phyloP scores from a whole-genome alignment of 768 basidiomycete species.

The Mycena latifolia region DNA sequence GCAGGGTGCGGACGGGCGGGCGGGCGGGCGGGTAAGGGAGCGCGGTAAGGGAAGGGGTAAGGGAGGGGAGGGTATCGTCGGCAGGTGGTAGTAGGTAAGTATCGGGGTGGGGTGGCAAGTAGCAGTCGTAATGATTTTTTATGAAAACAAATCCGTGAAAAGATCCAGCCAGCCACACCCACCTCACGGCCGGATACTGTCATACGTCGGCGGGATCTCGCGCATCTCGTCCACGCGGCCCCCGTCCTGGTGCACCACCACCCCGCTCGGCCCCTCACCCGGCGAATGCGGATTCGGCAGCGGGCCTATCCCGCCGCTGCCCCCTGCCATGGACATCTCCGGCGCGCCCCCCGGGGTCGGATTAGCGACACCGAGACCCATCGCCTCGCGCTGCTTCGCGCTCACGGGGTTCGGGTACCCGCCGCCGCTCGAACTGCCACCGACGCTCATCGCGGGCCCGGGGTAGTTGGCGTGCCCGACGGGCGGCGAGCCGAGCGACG shows the following conservation, averaged over 20 bases:
- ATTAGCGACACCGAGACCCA: slow-evolving; percentile 28
- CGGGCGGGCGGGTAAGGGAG: no score
- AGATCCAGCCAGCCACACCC: no score
- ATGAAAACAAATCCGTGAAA: no score
- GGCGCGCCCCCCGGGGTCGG: not conserved
- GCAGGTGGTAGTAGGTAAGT: no score
- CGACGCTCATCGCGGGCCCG: not conserved
- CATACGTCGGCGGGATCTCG: slow-evolving; percentile 38
- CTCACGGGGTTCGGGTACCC: slow-evolving; percentile 33
- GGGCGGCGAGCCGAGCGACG: not conserved
- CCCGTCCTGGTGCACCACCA: slow-evolving; percentile 35
- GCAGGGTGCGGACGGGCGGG: no score
- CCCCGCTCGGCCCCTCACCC: slow-evolving; percentile 1
- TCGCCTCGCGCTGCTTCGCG: slow-evolving; percentile 35
- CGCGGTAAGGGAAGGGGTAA: no score
- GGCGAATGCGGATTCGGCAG: slow-evolving; percentile 36
- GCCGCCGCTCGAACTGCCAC: not conserved
- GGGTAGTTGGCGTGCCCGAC: no score
- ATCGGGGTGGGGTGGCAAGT: no score
- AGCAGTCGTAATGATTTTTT: no score
- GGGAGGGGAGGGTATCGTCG: no score
- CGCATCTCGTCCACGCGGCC: slow-evolving; percentile 25
- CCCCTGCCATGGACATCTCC: slow-evolving; percentile 17
- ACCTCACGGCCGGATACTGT: slow-evolving; percentile 28
- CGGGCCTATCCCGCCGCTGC: not conserved